Evolutionary conservation across 2,329 filamentous ascomycete species (phyloP).

Genomic region (Aspergillus niger): DNA sequence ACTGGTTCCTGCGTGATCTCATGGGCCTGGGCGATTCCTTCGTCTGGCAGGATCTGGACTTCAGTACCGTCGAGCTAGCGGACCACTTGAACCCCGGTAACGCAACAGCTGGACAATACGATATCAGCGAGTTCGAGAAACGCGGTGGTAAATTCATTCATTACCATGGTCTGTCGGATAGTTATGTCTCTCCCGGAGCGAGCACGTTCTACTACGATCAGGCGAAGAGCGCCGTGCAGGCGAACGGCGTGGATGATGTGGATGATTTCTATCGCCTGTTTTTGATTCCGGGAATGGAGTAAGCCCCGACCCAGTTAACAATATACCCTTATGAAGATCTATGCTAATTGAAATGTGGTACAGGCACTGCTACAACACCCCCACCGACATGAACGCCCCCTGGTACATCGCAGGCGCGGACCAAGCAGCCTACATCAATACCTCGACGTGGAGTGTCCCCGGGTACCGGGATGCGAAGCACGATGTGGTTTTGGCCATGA

Average conservation of each 20-base stretch:
- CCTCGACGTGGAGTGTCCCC: not conserved
- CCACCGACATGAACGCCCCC: not conserved
- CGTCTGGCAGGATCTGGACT: not conserved
- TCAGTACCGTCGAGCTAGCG: not conserved
- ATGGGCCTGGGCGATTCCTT: not conserved
- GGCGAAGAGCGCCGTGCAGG: not conserved
- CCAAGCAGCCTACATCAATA: not conserved
- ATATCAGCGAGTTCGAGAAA: not conserved
- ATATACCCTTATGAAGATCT: too few relatives aligned
- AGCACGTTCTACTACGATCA: not conserved
- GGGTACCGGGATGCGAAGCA: not conserved
- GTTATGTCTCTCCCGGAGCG: not conserved
- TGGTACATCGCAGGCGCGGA: conserved; percentile 2
- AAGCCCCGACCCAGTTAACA: too few relatives aligned
- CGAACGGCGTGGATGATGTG: not conserved
- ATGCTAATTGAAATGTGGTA: not conserved
- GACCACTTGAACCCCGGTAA: not conserved
- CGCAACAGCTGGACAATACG: not conserved
- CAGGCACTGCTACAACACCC: not conserved
- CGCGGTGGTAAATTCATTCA: not conserved
- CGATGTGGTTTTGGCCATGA: not conserved
- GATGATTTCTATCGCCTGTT: not conserved
- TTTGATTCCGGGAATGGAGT: not conserved
- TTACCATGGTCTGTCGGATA: not conserved
- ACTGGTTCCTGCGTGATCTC: not conserved